Evolutionary conservation across 441 rosid species (phyloP), one percentile per base, ranked within the genome.

Genomic region (California macrophylla): DNA sequence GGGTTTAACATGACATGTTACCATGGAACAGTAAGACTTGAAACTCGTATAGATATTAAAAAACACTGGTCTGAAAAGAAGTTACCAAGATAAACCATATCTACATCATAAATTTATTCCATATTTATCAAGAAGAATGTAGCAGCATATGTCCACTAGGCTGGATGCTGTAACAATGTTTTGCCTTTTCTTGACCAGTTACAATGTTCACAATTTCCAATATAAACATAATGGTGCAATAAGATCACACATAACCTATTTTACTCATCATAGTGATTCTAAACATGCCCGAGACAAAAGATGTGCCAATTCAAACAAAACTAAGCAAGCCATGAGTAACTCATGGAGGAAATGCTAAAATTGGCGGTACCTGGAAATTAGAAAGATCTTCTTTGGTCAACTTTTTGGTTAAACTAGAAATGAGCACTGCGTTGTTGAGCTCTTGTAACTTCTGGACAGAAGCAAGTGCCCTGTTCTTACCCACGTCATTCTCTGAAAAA

Each of bases 391-490:
- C 94, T 77, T 90, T 85, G 4, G 83, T 79, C 87, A 92, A 81
- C 72, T 80, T 69, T 23, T 84, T 70, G 28, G 98, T 88, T 77
- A 88, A 81, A 73, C 91, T 83, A 75, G 87, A 78, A 71, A 92
- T 81, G 62, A 64, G 69, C 69, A 88, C 96, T 10, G 97, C 83
- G 69, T 92, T 92, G 79, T 92, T 92, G 45, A 92, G 89, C 74
- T 92, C 97, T 81, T 89, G 96, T 75, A 89, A 76, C 85, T 89
- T 89, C 74, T 88, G 96, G 45, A 89, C 82, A 74, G 96, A 89
- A 62, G 97, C 94, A 75, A 89, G 85, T 0, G 96, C 96, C 71
- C 94, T 83, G 70, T 92, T 92, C 83, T 88, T 88, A 64, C 97
- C 96, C 56, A 88, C 73, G 79, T 92, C 97, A 74, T 78, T 81